Evolutionary conservation across 768 basidiomycete genomes (phyloP).

Genomic region (Galerina marginata): DNA sequence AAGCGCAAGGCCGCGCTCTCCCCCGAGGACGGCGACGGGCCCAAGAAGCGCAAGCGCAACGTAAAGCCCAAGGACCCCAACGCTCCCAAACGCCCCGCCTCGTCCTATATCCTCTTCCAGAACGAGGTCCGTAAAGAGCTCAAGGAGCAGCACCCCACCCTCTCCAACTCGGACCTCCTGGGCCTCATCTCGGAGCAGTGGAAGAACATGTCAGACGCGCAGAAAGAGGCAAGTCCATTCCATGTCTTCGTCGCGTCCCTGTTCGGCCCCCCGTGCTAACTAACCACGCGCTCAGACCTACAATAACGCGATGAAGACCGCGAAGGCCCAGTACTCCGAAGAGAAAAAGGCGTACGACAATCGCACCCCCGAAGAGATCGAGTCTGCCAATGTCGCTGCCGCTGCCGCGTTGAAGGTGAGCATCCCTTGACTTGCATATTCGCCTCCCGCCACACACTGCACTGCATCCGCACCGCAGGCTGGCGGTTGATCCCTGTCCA

Average conservation of each 20-base stretch:
- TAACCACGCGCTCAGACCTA: conserved; percentile 50
- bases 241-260: conserved; percentile 20
- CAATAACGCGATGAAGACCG: conserved; percentile 52
- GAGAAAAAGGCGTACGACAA: conserved; percentile 72
- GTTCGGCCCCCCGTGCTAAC: conserved; percentile 2
- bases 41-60: conserved; percentile 62
- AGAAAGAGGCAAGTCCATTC: conserved; percentile 68
- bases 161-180: conserved; percentile 77
- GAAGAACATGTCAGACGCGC: conserved; percentile 65
- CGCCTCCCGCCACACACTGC: background rate
- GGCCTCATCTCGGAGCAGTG: conserved; percentile 75
- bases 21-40: conserved; percentile 44
- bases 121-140: conserved; percentile 84
- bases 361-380: conserved; percentile 51
- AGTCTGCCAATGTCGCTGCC: conserved; percentile 49
- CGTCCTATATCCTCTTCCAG: conserved; percentile 94
- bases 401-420: conserved; percentile 47
- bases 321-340: conserved; percentile 68
- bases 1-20: conserved; percentile 60
- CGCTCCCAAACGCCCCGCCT: conserved; percentile 92
- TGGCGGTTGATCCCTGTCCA: conserved; percentile 1
- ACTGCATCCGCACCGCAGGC: conserved; percentile 3
- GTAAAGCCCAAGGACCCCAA: conserved; percentile 87
- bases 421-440: background rate
- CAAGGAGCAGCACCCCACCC: conserved; percentile 63